phyloP scores from a whole-genome alignment of 441 rosid species.

The Gossypium schwendimanii region DNA sequence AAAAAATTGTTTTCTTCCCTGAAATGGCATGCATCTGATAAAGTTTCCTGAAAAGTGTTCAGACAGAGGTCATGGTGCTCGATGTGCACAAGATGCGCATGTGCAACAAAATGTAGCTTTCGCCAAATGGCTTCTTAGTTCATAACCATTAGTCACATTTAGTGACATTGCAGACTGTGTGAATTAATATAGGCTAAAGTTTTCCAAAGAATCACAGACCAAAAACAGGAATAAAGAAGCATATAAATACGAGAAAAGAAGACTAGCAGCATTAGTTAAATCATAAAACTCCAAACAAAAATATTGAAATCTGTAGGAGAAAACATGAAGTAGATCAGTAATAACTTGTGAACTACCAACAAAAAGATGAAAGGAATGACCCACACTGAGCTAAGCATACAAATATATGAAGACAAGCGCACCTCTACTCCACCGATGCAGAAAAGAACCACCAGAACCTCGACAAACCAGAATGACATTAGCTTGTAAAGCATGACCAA shows the following conservation, averaged over 20 bases:
- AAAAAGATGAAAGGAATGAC: not conserved
- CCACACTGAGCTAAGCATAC: not conserved
- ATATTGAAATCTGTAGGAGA: not conserved
- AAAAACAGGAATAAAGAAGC: not conserved
- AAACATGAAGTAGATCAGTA: not conserved
- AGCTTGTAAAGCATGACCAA: slow-evolving; percentile 52
- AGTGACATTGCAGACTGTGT: not conserved
- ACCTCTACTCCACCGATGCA: slow-evolving; percentile 58
- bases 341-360: not conserved
- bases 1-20: not conserved
- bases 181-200: not conserved
- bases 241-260: not conserved
- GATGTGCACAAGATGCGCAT: not conserved
- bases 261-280: not conserved
- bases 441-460: slow-evolving; percentile 46
- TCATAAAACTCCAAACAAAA: not conserved
- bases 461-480: slow-evolving; percentile 50
- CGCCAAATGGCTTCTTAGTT: not conserved
- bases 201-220: not conserved
- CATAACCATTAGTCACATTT: not conserved
- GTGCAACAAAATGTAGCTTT: not conserved
- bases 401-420: not conserved
- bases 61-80: not conserved
- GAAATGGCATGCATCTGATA: not conserved
- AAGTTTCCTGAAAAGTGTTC: not conserved